phyloP scores from a whole-genome alignment of 805 yeast genomes.

The Candida andamanensis region DNA sequence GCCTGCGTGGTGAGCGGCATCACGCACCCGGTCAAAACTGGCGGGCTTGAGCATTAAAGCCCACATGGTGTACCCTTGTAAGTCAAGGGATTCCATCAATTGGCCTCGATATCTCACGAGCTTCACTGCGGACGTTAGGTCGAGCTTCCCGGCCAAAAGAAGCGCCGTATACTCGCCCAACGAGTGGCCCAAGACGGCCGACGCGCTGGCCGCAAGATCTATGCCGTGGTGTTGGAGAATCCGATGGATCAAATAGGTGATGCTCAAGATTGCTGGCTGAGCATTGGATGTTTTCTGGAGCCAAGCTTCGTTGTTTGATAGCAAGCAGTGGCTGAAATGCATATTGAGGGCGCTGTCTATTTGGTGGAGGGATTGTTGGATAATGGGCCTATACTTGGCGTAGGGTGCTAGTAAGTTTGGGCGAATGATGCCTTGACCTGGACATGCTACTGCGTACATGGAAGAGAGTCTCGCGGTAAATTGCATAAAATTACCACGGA shows the following conservation, averaged over 20 bases:
- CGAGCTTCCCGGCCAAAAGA: constrained; percentile 29
- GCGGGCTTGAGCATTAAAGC: constrained; percentile 27
- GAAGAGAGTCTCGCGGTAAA: too few relatives aligned
- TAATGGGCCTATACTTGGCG: constrained; percentile 6
- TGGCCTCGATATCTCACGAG: constrained; percentile 42
- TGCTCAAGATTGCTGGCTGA: constrained; percentile 49
- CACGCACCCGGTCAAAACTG: constrained; percentile 18
- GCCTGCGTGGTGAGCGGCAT: constrained; percentile 13
- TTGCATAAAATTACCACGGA: too few relatives aligned
- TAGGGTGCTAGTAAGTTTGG: constrained; percentile 19
- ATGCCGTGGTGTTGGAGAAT: constrained; percentile 16
- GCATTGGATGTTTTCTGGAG: constrained; percentile 38
- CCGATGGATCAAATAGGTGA: constrained; percentile 29
- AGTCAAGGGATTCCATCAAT: constrained; percentile 30
- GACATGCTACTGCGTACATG: constrained; percentile 27
- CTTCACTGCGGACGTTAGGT: constrained; percentile 29
- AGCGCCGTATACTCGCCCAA: constrained; percentile 48
- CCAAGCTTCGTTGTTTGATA: constrained; percentile 16
- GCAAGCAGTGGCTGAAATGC: constrained; percentile 17
- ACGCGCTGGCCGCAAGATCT: constrained; percentile 13
- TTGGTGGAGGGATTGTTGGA: constrained; percentile 12
- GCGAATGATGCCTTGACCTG: constrained; percentile 30
- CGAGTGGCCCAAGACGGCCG: constrained; percentile 42
- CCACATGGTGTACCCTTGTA: constrained; percentile 26
- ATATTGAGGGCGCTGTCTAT: constrained; percentile 19